A percentile compares a stretch with the other conserved stretches of the same genome.
Evolutionary conservation across 1,284 basidiomycete genomes (phyloP).

Genomic region (Ceratobasidium sp.): DNA sequence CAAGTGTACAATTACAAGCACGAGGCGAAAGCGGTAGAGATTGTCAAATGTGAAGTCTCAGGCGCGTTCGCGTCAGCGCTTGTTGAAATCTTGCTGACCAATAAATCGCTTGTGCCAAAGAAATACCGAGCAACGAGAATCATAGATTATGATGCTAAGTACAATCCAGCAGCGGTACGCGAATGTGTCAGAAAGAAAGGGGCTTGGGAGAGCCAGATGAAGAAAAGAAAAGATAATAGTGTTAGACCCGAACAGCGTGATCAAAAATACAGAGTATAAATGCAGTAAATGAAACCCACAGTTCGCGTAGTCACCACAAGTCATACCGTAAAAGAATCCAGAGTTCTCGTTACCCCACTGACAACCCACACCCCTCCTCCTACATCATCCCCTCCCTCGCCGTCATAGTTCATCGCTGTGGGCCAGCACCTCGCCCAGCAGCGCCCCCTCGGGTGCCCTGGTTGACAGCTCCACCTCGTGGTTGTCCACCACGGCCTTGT

Average conservation of each 20-base stretch:
- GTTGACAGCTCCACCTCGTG: slow-evolving; percentile 32
- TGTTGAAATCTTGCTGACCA: slow-evolving; percentile 29
- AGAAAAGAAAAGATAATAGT: slow-evolving; percentile 44
- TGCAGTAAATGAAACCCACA: slow-evolving; percentile 43
- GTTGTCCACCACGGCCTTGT: slow-evolving; percentile 37
- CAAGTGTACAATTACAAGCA: slow-evolving; percentile 21
- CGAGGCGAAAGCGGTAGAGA: slow-evolving; percentile 32
- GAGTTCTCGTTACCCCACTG: neutral
- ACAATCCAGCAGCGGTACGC: slow-evolving; percentile 38
- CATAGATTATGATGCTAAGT: slow-evolving; percentile 33
- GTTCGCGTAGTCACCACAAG: slow-evolving; percentile 44
- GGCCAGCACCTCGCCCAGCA: slow-evolving; percentile 41
- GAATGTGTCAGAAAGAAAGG: slow-evolving; percentile 40
- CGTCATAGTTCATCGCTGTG: slow-evolving; percentile 25
- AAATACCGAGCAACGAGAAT: slow-evolving; percentile 17
- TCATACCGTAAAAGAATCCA: slow-evolving; percentile 30
- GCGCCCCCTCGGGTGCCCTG: slow-evolving; percentile 39
- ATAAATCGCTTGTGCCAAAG: neutral
- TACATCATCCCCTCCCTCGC: neutral
- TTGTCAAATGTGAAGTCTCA: slow-evolving; percentile 37
- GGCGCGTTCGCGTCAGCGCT: slow-evolving; percentile 45
- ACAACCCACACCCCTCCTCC: neutral
- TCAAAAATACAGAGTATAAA: slow-evolving; percentile 45
- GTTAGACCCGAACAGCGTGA: slow-evolving; percentile 41
- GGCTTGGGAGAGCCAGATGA: slow-evolving; percentile 25